Base-by-base conservation (phyloP, 2,329 filamentous ascomycete genomes). In the Hypoxylon sp. region DNA sequence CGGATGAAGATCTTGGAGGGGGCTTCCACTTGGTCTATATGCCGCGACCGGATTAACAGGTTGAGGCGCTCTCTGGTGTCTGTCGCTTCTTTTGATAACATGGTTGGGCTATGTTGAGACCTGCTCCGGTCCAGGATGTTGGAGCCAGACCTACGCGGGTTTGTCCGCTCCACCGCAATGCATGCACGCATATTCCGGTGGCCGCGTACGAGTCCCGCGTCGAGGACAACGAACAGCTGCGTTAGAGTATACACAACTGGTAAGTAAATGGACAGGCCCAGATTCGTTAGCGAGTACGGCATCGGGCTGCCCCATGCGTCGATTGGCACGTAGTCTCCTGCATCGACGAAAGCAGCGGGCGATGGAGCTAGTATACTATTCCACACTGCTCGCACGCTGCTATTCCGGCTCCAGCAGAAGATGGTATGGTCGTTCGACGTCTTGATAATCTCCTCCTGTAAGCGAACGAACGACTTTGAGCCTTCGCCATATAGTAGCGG, bases 401-500 rank as follows among this genome's bases (percentile, higher is more conserved):
- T 17, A 19, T 29, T 63, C 2, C 54, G 47, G 35, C 39, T 46
- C 75, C 75, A 76, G 10, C 73, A 72, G 57, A 77, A 77, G 1
- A 77, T 31, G 4, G 73, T 71, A 6, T 77, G 72, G 37, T 77
- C 75, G 24, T 73, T 60, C 2, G 65, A 62, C 2, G 27, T 64
- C 37, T 66, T 71, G 5, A 75, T 67, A n/a, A 76, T 76, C 48
- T 75, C 74, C 15, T 75, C 63, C 46, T 75, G 70, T 2, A 75
- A 58, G 11, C 72, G 58, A 17, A 60, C 44, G 42, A 74, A 75
- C 2, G 73, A 71, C 24, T 65, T 72, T 0, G 29, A 11, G 35
- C 73, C 74, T 52, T 77, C 75, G 29, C 75, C 75, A 29, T 77
- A 77, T 1, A 76, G 61, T 17, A 77, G 47, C 4, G 76, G 72